phyloP scores from a whole-genome alignment of 441 rosid genomes.

The Jatropha multifida region DNA sequence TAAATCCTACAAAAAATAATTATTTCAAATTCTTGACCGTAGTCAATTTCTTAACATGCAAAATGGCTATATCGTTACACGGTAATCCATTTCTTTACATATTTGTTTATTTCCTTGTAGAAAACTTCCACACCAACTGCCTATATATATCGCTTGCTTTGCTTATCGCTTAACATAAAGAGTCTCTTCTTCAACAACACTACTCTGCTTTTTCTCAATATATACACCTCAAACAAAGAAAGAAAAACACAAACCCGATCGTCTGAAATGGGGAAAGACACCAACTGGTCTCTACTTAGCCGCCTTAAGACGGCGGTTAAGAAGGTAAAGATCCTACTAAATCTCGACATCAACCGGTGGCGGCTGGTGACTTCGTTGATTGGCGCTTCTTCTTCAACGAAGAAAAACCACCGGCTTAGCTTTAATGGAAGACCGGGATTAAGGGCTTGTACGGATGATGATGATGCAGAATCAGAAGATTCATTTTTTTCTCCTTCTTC shows the following conservation, averaged over 20 bases:
- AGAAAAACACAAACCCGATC: neutral
- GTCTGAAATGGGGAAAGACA: conserved; percentile 14
- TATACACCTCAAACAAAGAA: too few species aligned
- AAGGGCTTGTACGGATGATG: conserved; percentile 37
- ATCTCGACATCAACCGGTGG: conserved; percentile 49
- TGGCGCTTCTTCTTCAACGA: conserved; percentile 28
- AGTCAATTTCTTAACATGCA: conserved; percentile 8
- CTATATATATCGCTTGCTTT: neutral
- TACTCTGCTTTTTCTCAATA: too few species aligned
- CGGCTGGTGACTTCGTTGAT: conserved; percentile 45
- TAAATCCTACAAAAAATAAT: neutral
- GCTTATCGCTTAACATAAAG: neutral
- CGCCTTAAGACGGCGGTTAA: conserved; percentile 63
- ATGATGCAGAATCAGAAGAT: conserved; percentile 16
- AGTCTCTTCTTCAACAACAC: neutral
- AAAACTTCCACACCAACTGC: conserved; percentile 19
- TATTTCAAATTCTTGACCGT: conserved; percentile 24
- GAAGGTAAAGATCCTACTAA: conserved; percentile 55
- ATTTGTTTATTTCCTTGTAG: neutral
- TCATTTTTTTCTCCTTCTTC: conserved; percentile 1
- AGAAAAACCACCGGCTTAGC: conserved; percentile 41
- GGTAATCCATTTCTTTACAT: conserved; percentile 22
- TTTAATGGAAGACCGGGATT: conserved; percentile 63
- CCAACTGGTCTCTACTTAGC: conserved; percentile 40
- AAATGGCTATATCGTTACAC: conserved; percentile 5